Evolutionary conservation across 2,329 filamentous ascomycete genomes (phyloP), one percentile per base, ranked within the genome.

Genomic region (Coniochaeta sp.): DNA sequence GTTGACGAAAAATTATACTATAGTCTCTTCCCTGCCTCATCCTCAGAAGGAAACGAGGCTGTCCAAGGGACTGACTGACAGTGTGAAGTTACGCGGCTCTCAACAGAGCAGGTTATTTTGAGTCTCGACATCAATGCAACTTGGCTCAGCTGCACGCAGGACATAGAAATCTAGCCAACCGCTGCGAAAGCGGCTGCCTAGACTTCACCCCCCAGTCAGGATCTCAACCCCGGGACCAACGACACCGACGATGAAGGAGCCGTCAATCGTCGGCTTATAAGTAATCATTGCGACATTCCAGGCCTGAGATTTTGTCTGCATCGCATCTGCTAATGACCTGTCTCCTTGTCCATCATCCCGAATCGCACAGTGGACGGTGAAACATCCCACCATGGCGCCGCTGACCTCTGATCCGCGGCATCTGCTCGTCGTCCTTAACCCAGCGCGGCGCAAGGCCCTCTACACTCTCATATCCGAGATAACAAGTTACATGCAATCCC

Each of bases 401-500:
- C 74, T 81, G 58, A 81, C 77, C 60, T 77, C 75, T 38, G 82
- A 84, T 63, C 82, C 82, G 57, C 78, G 81, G 61, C 81, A 82
- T 65, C 70, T 85, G 59, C 76, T 82, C 71, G 78, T 85, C 59
- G 76, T 81, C 28, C 75, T 86, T 44, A 81, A 84, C 64, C 74
- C 75, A 31, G 77, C 79, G 31, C 76, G 78, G 52, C 80, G 83
- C 55, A 77, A 76, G 63, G 81, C 78, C 2, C 76, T 84, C 34
- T 77, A 81, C 60, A 71, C 72, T 56, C 77, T 86, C 22, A 72
- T 82, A 26, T 70, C 74, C 55, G 78, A 83, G 43, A 81, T 85
- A 67, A 77, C 75, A n/a, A 68, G 69, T n/a, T 78, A 79, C 62
- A 85, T 86, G 80, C 77, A 78, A 52, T 74, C 76, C 1, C 77